A percentile compares a stretch with the other conserved stretches of the same genome.
Conservation (phyloP, 1,284 basidiomycete species). For the Ustilago lituana region DNA sequence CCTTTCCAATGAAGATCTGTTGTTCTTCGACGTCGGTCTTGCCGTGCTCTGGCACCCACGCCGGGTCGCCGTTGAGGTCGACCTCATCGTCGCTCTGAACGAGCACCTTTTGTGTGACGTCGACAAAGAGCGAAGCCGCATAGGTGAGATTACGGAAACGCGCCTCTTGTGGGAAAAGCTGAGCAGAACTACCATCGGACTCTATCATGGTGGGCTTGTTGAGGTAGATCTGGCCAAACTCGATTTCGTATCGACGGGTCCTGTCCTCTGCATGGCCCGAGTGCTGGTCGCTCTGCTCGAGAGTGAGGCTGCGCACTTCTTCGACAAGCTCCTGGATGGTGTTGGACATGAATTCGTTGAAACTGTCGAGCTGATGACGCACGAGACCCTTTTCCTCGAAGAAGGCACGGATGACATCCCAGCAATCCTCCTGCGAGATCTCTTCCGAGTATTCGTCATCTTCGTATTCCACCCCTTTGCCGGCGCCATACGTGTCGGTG, state of each 20-base stretch:
- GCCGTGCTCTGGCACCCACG: conserved; percentile 76
- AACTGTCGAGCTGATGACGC: conserved; percentile 95
- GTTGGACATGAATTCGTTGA: conserved; percentile 98
- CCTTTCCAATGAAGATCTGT: conserved; percentile 96
- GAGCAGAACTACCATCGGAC: conserved; percentile 90
- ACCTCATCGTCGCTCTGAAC: conserved; percentile 81
- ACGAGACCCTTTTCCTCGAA: conserved; percentile 98
- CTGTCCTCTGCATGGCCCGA: conserved; percentile 72
- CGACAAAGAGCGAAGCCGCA: conserved; percentile 94
- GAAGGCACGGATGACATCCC: conserved; percentile 81
- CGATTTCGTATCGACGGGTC: conserved; percentile 91
- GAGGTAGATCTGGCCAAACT: conserved; percentile 96
- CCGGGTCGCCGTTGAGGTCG: conserved; percentile 75
- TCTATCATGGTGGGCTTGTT: conserved; percentile 94
- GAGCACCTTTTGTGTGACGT: conserved; percentile 88
- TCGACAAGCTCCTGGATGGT: conserved; percentile 99
- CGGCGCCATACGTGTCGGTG: conserved; percentile 27
- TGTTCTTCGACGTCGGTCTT: conserved; percentile 74
- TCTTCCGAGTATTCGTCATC: conserved; percentile 58
- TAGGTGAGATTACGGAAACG: conserved; percentile 93
- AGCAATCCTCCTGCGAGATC: conserved; percentile 65
- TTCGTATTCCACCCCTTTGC: conserved; percentile 35
- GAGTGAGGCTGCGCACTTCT: conserved; percentile 89
- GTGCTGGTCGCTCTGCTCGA: conserved; percentile 96
- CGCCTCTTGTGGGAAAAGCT: conserved; percentile 97